A percentile compares a stretch with the other conserved stretches of the same genome.
These are phyloP conservation scores for Brassica hybrid DNA, from an alignment of 441 rosid genomes.

Conservation along the genomic window DNA sequence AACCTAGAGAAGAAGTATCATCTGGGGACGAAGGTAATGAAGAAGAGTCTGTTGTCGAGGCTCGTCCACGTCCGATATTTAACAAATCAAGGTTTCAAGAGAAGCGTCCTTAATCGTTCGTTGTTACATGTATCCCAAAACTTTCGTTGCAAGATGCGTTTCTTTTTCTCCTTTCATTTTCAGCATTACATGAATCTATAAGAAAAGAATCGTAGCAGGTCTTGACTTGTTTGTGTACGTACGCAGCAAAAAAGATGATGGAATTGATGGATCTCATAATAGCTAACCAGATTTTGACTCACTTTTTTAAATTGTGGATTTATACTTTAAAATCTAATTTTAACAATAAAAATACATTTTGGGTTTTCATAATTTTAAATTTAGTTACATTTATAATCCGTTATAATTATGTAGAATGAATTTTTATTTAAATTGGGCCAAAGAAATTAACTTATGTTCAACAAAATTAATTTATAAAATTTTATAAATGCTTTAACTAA, in stretches of 20 bases:
- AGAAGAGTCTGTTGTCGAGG: conserved; percentile 26
- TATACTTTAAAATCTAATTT: too few relatives aligned
- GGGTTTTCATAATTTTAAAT: too few relatives aligned
- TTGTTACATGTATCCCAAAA: conserved; percentile 11
- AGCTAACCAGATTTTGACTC: too few relatives aligned
- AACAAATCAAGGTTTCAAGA: conserved; percentile 33
- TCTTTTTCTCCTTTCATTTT: conserved; percentile 17
- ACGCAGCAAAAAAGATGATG: neutral
- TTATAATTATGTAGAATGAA: too few relatives aligned
- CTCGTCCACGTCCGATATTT: conserved; percentile 37
- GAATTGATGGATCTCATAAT: neutral
- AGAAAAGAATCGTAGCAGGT: neutral
- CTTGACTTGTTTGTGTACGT: neutral
- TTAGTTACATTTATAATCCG: too few relatives aligned
- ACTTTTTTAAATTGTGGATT: too few relatives aligned
- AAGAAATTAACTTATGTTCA: too few relatives aligned
- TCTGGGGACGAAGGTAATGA: conserved; percentile 48
- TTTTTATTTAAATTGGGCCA: too few relatives aligned
- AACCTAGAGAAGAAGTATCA: conserved; percentile 47
- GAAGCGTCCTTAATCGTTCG: conserved; percentile 20
- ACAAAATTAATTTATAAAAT: too few relatives aligned
- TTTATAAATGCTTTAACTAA: too few relatives aligned
- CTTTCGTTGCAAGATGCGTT: conserved; percentile 7
- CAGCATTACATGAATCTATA: conserved; percentile 11
- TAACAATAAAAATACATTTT: too few relatives aligned